Evolutionary conservation across 2,329 filamentous ascomycete species (phyloP).

Genomic region (Aureobasidium vineae): DNA sequence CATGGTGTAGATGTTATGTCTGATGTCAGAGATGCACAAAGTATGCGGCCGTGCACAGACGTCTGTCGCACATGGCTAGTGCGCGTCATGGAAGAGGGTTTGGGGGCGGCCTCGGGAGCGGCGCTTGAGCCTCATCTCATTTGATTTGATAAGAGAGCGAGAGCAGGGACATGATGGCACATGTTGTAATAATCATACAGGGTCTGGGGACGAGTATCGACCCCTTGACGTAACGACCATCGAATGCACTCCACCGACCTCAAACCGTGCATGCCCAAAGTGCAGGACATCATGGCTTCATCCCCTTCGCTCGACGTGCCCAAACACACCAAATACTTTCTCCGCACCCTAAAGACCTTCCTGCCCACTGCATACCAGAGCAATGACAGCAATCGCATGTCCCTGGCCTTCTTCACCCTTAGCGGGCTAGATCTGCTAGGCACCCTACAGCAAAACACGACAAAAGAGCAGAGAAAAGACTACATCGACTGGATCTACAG

Average conservation of each 20-base stretch:
- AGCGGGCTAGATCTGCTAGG: constrained; percentile 80
- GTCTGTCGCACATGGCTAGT: neutral
- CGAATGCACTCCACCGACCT: neutral
- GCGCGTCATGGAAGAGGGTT: constrained; percentile 17
- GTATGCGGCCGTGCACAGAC: constrained; percentile 7
- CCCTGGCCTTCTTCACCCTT: constrained; percentile 84
- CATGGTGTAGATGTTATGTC: neutral
- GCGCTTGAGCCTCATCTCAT: constrained; percentile 10
- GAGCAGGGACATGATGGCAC: neutral
- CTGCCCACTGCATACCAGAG: constrained; percentile 75
- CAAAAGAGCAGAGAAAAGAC: constrained; percentile 52
- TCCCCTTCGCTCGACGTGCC: constrained; percentile 20
- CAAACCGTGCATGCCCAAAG: constrained; percentile 5
- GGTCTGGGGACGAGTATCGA: neutral
- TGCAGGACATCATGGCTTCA: constrained; percentile 16
- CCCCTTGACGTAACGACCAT: neutral
- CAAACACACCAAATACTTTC: constrained; percentile 69
- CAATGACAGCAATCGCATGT: constrained; percentile 88
- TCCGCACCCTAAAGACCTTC: constrained; percentile 76
- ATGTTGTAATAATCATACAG: neutral
- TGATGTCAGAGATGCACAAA: neutral
- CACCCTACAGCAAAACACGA: constrained; percentile 56
- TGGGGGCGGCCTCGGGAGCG: neutral
- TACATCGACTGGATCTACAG: constrained; percentile 76
- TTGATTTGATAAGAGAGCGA: constrained; percentile 5